These are phyloP conservation scores for Thermothelomyces thermophilus DNA, from an alignment of 2,329 filamentous ascomycete genomes.

Conservation along the genomic window DNA sequence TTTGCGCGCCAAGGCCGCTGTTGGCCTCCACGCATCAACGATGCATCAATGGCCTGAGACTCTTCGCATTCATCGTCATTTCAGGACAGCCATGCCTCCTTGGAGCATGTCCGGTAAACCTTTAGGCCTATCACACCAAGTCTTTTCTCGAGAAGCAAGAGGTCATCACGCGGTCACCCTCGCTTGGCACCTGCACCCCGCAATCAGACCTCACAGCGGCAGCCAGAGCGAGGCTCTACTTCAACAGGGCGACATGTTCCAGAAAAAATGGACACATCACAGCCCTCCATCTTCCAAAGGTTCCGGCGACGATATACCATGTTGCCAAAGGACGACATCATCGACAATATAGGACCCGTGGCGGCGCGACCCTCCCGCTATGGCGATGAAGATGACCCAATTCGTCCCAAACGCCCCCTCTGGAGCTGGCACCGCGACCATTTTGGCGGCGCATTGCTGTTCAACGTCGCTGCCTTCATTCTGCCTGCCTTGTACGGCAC, in stretches of 20 bases:
- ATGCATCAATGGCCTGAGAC: not conserved
- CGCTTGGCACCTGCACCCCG: slow-evolving; percentile 4
- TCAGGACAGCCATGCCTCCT: not conserved
- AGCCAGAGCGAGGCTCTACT: not conserved
- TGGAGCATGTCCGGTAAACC: not conserved
- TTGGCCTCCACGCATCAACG: not conserved
- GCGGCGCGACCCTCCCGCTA: not conserved
- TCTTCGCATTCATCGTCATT: not conserved
- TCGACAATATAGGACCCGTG: slow-evolving; percentile 2
- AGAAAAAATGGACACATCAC: not conserved
- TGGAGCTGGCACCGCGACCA: not conserved
- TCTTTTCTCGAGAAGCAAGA: not conserved
- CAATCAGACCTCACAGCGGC: not conserved
- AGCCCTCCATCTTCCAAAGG: slow-evolving; percentile 3
- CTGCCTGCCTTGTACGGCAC: slow-evolving; percentile 54
- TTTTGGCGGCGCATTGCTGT: slow-evolving; percentile 1
- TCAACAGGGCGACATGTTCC: not conserved
- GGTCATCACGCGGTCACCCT: not conserved
- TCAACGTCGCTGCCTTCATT: slow-evolving; percentile 12
- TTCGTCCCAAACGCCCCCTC: not conserved
- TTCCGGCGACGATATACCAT: slow-evolving; percentile 8
- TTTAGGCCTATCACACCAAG: not conserved
- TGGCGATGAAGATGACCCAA: slow-evolving; percentile 1
- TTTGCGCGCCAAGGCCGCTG: not conserved
- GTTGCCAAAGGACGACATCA: slow-evolving; percentile 6